Evolutionary conservation across 208 protist species (phyloP).

Genomic region (Endotrypanum monterogeii): DNA sequence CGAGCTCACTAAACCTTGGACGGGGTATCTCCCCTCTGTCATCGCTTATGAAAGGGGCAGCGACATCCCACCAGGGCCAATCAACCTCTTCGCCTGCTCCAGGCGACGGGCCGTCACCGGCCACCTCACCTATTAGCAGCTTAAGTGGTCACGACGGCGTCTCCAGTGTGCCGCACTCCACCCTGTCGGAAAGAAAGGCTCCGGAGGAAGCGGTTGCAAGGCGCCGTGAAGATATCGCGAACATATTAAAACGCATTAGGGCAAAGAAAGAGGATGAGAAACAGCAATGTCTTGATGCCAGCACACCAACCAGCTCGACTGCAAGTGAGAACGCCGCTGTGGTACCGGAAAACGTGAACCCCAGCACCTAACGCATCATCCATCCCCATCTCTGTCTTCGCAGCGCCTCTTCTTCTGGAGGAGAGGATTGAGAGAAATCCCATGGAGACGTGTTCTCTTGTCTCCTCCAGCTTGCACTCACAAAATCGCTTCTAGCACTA

Average conservation of each 20-base stretch:
- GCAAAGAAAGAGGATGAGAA: slow-evolving; percentile 36
- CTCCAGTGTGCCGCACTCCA: slow-evolving; percentile 6
- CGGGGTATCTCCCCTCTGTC: slow-evolving; percentile 2
- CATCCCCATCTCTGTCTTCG: background rate
- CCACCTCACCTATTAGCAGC: slow-evolving; percentile 12
- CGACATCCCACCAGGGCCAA: background rate
- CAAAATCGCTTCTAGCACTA: background rate
- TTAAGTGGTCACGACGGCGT: background rate
- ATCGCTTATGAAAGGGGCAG: background rate
- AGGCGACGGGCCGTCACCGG: background rate
- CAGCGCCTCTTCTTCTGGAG: background rate
- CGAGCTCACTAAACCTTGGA: slow-evolving; percentile 21
- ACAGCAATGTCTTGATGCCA: background rate
- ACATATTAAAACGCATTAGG: slow-evolving; percentile 46
- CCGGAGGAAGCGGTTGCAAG: slow-evolving; percentile 15
- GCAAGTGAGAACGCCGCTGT: slow-evolving; percentile 4
- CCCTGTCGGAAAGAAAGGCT: background rate
- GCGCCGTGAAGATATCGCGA: slow-evolving; percentile 44
- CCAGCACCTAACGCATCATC: background rate
- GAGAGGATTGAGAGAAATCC: background rate
- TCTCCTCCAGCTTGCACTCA: background rate
- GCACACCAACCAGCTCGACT: slow-evolving; percentile 11
- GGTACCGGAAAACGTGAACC: slow-evolving; percentile 1
- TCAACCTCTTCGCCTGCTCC: background rate
- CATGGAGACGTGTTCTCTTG: background rate